Evolutionary conservation across 768 basidiomycete genomes (phyloP), one percentile per base, ranked within the genome.

Genomic region (Trametes gibbosa): DNA sequence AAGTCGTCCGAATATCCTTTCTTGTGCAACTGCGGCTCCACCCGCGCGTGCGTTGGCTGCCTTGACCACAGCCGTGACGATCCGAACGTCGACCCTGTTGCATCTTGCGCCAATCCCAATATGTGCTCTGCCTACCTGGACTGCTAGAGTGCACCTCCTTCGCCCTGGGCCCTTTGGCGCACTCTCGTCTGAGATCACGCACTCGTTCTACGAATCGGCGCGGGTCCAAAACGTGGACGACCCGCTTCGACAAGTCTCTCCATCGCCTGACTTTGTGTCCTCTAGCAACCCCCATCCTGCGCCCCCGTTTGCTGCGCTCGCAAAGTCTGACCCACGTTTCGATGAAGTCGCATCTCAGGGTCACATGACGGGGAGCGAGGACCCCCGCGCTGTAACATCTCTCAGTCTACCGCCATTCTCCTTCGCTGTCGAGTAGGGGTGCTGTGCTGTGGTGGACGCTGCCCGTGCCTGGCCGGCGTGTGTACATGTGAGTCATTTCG

Each of bases 121-220:
- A 70, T 71, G 0, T 80, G 79, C 49, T 67, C 72, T 1, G 76
- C 80, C 34, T 89, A 87, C 61, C 71, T 88, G 2, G 85, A n/a
- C n/a, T n/a, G n/a, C n/a, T n/a, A n/a, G n/a, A 88, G 58, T 89
- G 84, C 67, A 81, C 84, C 42, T 80, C 87, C 59, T 73, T 84
- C 42, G 76, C 83, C 0, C 70, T n/a, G n/a, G n/a, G n/a, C n/a
- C n/a, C n/a, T n/a, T 81, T 54, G 75, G 81, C 5, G 74, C 75
- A 6, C 65, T 78, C 23, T 75, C 78, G 9, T 72, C 80, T 40
- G 77, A 78, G 56, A 76, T 70, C 14, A 24, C 50, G 0, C 54
- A 53, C 64, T 72, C 2, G 73, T 76, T 48, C 71, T 78, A 69
- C 72, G 77, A 81, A 59, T 63, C 71, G 19, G 69, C 72, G 25